Evolutionary conservation across 805 yeast species (phyloP), one percentile per base, ranked within the genome.

Genomic region (Ogataea allantospora): DNA sequence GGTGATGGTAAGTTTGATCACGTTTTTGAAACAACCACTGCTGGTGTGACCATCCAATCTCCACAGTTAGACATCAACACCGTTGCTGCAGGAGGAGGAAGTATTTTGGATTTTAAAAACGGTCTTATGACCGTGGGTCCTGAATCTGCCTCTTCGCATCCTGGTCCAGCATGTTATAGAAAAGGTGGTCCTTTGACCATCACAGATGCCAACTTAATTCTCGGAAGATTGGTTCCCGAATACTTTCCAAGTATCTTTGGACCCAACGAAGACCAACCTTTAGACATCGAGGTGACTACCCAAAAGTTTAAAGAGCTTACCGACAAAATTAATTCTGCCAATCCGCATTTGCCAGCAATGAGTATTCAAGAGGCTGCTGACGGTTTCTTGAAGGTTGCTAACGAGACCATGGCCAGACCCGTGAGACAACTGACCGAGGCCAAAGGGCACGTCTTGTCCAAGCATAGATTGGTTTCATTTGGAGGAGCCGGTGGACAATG

Each of bases 401-500:
- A 84, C 52, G 95, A 85, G 51, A 68, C 88, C 1, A 88, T 88
- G 95, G 84, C 93, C n/a, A 73, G 95, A 44, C 95, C 96, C 2
- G 84, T 88, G 37, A 71, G 96, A 42, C 80, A 83, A 27, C 64
- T 88, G 35, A 87, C 95, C 0, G 96, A 87, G 56, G 86, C 91
- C 2, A 85, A 80, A 54, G 96, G 96, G 4, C 78, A 79, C 53
- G 70, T 75, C 27, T 71, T 79, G 0, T 57, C 83, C 7, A 66
- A 73, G 8, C 95, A 88, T 57, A 65, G 82, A 41, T 63, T 88
- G 42, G 95, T 88, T 1, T 74, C 91, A 2, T 88, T 88, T 63
- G 96, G 96, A 31, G 96, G 96, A 33, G 95, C 95, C 17, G 96
- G 96, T 37, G 96, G 96, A 7, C 96, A 88, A 62, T 89, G 85